Percentiles rank a stretch among this genome's conserved stretches.
phyloP scores from a whole-genome alignment of 2,329 filamentous ascomycete species.

The Ambrosiella beaveri region DNA sequence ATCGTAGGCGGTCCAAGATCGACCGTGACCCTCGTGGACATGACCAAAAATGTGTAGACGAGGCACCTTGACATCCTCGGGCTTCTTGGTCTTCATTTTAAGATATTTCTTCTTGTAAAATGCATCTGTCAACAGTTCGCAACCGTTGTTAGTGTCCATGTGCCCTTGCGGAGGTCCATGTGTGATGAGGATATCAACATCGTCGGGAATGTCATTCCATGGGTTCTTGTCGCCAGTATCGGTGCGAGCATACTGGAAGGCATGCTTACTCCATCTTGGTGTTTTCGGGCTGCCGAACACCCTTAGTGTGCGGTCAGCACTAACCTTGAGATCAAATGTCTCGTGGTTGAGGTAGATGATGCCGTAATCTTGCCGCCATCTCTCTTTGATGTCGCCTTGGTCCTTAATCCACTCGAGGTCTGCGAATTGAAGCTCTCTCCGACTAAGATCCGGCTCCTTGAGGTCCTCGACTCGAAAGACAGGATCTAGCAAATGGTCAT shows the following conservation, averaged over 20 bases:
- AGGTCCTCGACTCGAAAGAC: background rate
- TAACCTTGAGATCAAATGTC: constrained; percentile 22
- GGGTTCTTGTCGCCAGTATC: constrained; percentile 14
- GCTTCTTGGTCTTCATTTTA: too few species aligned
- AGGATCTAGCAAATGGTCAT: constrained; percentile 23
- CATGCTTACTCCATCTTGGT: constrained; percentile 21
- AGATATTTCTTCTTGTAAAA: background rate
- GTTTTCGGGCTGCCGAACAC: constrained; percentile 19
- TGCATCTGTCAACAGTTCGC: constrained; percentile 15
- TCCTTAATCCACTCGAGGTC: too few species aligned
- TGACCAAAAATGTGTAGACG: constrained; percentile 11
- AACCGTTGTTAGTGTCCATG: constrained; percentile 22
- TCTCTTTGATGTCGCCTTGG: too few species aligned
- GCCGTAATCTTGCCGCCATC: constrained; percentile 16
- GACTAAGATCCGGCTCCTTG: too few species aligned
- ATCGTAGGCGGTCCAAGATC: constrained; percentile 56
- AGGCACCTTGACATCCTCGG: background rate
- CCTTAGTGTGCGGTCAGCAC: background rate
- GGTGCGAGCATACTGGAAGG: constrained; percentile 24
- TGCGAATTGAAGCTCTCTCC: too few species aligned
- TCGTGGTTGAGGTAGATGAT: constrained; percentile 63
- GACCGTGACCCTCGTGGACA: constrained; percentile 42
- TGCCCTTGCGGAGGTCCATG: constrained; percentile 23
- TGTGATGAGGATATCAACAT: constrained; percentile 24
- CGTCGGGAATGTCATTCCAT: constrained; percentile 17